Evolutionary conservation across 2,329 filamentous ascomycete species (phyloP).

Genomic region (Cytospora leucostoma): DNA sequence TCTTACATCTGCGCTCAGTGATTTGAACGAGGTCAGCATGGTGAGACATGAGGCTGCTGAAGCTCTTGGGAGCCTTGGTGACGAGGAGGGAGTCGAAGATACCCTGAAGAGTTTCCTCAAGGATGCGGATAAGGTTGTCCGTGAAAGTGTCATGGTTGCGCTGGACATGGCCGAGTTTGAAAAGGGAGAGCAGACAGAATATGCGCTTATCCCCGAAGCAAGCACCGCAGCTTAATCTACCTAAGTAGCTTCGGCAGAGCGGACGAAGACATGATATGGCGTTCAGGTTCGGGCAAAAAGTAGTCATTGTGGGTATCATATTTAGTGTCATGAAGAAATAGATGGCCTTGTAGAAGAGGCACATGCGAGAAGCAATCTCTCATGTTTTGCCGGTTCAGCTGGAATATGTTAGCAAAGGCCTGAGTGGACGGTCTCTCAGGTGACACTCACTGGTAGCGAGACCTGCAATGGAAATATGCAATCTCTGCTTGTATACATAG

Average conservation of each 20-base stretch:
- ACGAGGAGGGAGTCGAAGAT: conserved; percentile 90
- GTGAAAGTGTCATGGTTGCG: conserved; percentile 92
- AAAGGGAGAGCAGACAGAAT: conserved; percentile 83
- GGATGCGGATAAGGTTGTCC: conserved; percentile 89
- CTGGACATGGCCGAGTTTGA: conserved; percentile 98
- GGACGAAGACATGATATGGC: conserved; percentile 1
- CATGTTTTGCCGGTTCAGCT: not conserved
- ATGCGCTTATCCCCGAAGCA: conserved; percentile 80
- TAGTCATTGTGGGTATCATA: conserved; percentile 9
- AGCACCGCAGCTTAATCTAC: conserved; percentile 42
- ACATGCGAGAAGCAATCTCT: not conserved
- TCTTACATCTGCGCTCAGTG: conserved; percentile 73
- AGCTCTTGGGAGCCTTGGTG: conserved; percentile 88
- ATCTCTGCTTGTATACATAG: conserved; percentile 3
- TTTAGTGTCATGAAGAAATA: not conserved
- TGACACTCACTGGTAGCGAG: not conserved
- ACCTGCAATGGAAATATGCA: not conserved
- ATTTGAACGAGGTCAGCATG: conserved; percentile 87
- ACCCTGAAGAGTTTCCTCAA: conserved; percentile 80
- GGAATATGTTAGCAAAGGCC: not conserved
- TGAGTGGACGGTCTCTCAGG: not conserved
- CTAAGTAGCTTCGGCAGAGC: conserved; percentile 24
- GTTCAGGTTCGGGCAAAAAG: not conserved
- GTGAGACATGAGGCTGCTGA: conserved; percentile 97
- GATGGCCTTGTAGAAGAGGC: not conserved